Evolutionary conservation across 2,329 filamentous ascomycete genomes (phyloP).

Genomic region (Purpureocillium takamizusanense): DNA sequence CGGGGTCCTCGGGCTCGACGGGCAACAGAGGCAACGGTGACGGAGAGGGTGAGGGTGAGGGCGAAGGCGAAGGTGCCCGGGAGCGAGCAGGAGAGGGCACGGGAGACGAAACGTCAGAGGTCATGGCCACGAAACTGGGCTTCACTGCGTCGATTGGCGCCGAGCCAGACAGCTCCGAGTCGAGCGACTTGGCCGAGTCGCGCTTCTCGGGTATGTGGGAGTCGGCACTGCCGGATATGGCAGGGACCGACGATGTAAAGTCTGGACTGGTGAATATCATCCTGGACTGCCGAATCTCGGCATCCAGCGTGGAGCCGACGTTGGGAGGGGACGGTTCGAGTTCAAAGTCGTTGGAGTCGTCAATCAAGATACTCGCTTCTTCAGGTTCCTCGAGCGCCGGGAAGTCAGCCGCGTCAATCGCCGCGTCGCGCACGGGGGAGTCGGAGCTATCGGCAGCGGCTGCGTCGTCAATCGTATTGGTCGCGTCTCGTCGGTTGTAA

Average conservation of each 20-base stretch:
- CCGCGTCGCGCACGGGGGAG: neutral
- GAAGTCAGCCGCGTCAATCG: no score
- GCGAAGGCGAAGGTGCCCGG: conserved; percentile 1
- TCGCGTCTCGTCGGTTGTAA: conserved; percentile 1
- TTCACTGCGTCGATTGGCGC: conserved; percentile 6
- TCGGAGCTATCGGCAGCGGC: neutral
- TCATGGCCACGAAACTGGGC: neutral
- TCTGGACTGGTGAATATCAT: conserved; percentile 29
- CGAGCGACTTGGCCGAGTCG: conserved; percentile 42
- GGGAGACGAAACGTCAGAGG: neutral
- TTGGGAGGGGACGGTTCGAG: conserved; percentile 10
- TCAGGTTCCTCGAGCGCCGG: conserved; percentile 3
- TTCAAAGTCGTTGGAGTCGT: conserved; percentile 9
- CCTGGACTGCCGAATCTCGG: conserved; percentile 29
- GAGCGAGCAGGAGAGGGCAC: neutral
- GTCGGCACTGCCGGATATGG: conserved; percentile 22
- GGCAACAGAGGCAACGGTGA: conserved; percentile 9
- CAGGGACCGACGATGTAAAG: conserved; percentile 29
- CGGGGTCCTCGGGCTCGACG: conserved; percentile 37
- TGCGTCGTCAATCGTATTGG: neutral
- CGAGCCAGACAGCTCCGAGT: conserved; percentile 21
- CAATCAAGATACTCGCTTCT: neutral
- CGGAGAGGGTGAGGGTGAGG: conserved; percentile 8
- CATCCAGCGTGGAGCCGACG: conserved; percentile 21
- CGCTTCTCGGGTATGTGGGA: conserved; percentile 28